Conservation (phyloP, 345 rosid species). For the Brassica carinata region DNA sequence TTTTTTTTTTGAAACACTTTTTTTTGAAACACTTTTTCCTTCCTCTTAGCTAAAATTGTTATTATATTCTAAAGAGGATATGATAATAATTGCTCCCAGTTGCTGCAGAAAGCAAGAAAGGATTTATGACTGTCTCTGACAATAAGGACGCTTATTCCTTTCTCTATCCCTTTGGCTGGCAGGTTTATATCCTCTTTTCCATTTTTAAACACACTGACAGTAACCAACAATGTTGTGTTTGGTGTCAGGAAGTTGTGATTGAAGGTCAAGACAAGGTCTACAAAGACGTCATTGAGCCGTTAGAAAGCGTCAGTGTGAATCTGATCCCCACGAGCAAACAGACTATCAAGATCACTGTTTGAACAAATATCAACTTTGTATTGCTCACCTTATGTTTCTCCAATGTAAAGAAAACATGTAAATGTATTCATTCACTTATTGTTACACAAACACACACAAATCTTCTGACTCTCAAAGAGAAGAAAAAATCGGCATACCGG, state of each 20-base stretch:
- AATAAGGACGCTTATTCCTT: constrained; percentile 80
- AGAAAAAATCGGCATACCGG: constrained; percentile 68
- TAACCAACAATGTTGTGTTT: background rate
- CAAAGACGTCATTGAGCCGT: constrained; percentile 94
- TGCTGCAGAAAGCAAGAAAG: constrained; percentile 95
- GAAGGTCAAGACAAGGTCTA: constrained; percentile 91
- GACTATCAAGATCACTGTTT: constrained; percentile 39
- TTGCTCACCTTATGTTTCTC: too few relatives aligned
- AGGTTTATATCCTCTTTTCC: constrained; percentile 45
- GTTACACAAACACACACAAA: background rate
- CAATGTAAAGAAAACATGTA: too few relatives aligned
- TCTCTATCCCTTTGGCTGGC: constrained; percentile 94
- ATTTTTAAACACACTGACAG: background rate
- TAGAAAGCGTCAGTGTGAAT: constrained; percentile 81
- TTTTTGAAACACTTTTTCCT: background rate
- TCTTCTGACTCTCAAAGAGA: constrained; percentile 45
- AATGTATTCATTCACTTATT: constrained; percentile 8
- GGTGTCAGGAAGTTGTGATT: constrained; percentile 70
- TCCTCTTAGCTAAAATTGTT: constrained; percentile 30
- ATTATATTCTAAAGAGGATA: constrained; percentile 51
- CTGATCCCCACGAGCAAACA: constrained; percentile 64
- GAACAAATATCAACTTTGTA: too few relatives aligned
- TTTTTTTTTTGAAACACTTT: too few relatives aligned
- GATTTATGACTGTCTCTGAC: constrained; percentile 60
- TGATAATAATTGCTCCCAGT: constrained; percentile 78